phyloP scores from a whole-genome alignment of 352 stramenopile genomes.

The Phytophthora pseudosyringae region DNA sequence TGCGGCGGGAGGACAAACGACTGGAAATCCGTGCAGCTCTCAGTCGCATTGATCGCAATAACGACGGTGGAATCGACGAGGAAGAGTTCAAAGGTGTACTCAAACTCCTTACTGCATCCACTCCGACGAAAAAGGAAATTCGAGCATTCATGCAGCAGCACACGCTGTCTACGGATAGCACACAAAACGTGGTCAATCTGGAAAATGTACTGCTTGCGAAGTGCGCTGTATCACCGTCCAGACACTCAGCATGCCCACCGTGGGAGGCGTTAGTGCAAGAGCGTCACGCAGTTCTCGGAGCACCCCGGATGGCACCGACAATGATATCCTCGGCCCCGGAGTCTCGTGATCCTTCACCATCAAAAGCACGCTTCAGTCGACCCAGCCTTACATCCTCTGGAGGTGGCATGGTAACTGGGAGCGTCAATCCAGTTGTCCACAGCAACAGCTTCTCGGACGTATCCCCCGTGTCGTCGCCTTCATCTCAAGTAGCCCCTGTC shows the following conservation, averaged over 20 bases:
- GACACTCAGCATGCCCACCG: slow-evolving; percentile 69
- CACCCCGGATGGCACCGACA: slow-evolving; percentile 9
- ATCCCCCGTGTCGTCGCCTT: slow-evolving; percentile 16
- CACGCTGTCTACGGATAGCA: slow-evolving; percentile 48
- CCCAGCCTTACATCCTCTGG: slow-evolving; percentile 17
- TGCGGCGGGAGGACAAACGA: slow-evolving; percentile 78
- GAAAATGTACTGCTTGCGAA: slow-evolving; percentile 81
- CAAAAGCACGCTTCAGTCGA: slow-evolving; percentile 8
- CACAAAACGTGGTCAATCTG: slow-evolving; percentile 62
- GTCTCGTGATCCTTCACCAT: not conserved
- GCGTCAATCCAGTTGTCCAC: slow-evolving; percentile 2
- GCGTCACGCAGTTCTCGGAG: slow-evolving; percentile 56
- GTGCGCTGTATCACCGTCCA: slow-evolving; percentile 72
- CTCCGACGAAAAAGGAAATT: slow-evolving; percentile 83
- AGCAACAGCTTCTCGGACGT: slow-evolving; percentile 15
- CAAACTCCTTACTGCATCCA: slow-evolving; percentile 73
- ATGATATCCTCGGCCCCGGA: slow-evolving; percentile 4
- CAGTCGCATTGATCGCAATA: slow-evolving; percentile 76
- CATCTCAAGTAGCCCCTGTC: slow-evolving; percentile 22
- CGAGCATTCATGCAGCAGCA: slow-evolving; percentile 69
- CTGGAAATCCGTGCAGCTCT: slow-evolving; percentile 79
- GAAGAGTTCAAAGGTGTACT: slow-evolving; percentile 82
- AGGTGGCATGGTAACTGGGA: not conserved
- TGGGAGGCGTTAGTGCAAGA: slow-evolving; percentile 82
- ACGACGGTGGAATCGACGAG: slow-evolving; percentile 63